A percentile compares a stretch with the other conserved stretches of the same genome.
Conservation (phyloP, 495 filamentous ascomycete genomes). For the Rusavskia elegans region DNA sequence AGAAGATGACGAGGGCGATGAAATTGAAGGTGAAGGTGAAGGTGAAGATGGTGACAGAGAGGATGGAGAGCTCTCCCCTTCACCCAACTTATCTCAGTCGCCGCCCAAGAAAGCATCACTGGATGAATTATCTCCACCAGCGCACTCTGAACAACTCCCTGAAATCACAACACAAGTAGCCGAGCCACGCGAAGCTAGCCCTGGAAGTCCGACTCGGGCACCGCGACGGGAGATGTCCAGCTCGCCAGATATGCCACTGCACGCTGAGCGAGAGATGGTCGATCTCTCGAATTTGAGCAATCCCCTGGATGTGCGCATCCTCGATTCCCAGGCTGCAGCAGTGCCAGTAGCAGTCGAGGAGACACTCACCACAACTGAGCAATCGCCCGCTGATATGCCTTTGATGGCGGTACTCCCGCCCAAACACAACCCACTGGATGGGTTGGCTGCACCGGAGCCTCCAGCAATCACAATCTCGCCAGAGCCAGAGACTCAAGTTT, state of each 20-base stretch:
- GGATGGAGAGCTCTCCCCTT: constrained; percentile 14
- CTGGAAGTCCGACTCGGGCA: background rate
- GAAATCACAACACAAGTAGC: background rate
- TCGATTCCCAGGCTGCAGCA: background rate
- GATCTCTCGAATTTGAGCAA: background rate
- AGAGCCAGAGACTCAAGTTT: constrained; percentile 6
- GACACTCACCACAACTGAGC: background rate
- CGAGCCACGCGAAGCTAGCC: constrained; percentile 11
- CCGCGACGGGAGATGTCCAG: constrained; percentile 7
- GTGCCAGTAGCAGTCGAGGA: background rate
- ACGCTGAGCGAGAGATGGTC: constrained; percentile 3
- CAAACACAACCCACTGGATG: constrained; percentile 8
- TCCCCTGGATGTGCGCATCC: background rate
- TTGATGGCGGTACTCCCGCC: constrained; percentile 5
- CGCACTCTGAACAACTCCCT: background rate
- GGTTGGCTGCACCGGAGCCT: constrained; percentile 4
- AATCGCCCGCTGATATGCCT: background rate
- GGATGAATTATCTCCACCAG: background rate
- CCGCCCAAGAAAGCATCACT: background rate
- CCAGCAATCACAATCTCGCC: background rate
- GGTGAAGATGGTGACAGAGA: constrained; percentile 14
- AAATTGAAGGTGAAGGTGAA: constrained; percentile 26
- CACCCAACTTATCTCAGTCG: constrained; percentile 1
- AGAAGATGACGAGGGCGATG: constrained; percentile 39
- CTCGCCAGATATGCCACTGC: constrained; percentile 10